Conservation (phyloP, 1,284 basidiomycete species). For the Sporisorium sorghi region DNA sequence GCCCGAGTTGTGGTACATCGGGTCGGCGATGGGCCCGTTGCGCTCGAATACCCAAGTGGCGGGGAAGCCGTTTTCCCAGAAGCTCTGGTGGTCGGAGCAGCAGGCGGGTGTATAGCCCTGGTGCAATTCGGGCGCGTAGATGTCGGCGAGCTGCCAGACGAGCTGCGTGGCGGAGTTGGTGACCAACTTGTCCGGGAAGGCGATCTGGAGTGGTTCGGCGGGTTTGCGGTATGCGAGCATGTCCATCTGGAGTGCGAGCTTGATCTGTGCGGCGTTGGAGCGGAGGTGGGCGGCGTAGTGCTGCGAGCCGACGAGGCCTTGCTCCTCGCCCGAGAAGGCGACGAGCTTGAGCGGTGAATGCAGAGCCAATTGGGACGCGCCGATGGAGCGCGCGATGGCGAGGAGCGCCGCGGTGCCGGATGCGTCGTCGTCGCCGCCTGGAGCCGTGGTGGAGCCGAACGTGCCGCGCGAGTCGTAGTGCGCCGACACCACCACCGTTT, state of each 20-base stretch:
- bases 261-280: conserved; percentile 9
- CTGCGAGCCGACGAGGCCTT: conserved; percentile 61
- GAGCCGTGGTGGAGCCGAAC: conserved; percentile 61
- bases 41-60: conserved; percentile 68
- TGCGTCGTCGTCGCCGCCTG: conserved; percentile 65
- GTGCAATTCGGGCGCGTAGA: conserved; percentile 62
- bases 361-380: conserved; percentile 30
- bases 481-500: conserved; percentile 63
- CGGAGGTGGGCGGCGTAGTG: conserved; percentile 38
- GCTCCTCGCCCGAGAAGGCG: conserved; percentile 69
- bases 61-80: conserved; percentile 54
- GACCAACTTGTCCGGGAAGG: conserved; percentile 65
- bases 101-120: conserved; percentile 63
- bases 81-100: conserved; percentile 68
- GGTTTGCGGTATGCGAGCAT: conserved; percentile 63
- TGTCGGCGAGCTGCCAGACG: conserved; percentile 57
- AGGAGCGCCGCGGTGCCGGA: conserved; percentile 60
- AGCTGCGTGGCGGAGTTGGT: conserved; percentile 52
- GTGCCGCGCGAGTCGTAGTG: conserved; percentile 64
- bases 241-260: conserved; percentile 57
- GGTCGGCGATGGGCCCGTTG: conserved; percentile 68
- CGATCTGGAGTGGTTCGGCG: conserved; percentile 67
- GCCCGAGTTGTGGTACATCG: conserved; percentile 67
- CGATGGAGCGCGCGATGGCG: conserved; percentile 59
- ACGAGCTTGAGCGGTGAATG: conserved; percentile 61